phyloP scores from a whole-genome alignment of 768 basidiomycete species.

The Naganishia vishniacii region DNA sequence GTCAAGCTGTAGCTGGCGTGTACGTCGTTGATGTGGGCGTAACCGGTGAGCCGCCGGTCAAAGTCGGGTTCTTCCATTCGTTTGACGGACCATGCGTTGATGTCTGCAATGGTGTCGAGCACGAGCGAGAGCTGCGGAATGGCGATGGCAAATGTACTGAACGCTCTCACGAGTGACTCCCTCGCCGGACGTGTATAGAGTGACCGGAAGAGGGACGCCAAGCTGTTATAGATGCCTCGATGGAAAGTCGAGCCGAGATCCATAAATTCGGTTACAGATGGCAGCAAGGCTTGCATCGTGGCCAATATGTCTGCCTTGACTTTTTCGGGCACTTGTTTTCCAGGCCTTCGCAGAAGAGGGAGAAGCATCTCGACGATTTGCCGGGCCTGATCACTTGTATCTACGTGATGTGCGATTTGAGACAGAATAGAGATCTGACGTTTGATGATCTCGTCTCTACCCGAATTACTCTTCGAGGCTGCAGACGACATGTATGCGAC shows the following conservation, averaged over 20 bases:
- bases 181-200: conserved; percentile 68
- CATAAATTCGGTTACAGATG: conserved; percentile 54
- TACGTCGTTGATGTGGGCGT: conserved; percentile 5
- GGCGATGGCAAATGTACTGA: conserved; percentile 55
- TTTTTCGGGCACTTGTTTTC: conserved; percentile 73
- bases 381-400: conserved; percentile 65
- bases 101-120: conserved; percentile 57
- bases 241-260: conserved; percentile 41
- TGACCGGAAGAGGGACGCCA: conserved; percentile 71
- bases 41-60: conserved; percentile 61
- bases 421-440: conserved; percentile 79
- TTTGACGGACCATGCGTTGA: conserved; percentile 80
- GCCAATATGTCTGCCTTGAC: conserved; percentile 74
- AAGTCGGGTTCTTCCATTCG: conserved; percentile 90
- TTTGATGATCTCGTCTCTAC: conserved; percentile 58
- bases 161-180: conserved; percentile 62
- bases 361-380: conserved; percentile 66
- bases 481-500: conserved; percentile 63
- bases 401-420: conserved; percentile 66
- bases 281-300: conserved; percentile 60
- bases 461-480: conserved; percentile 48
- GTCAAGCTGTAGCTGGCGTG: background rate
- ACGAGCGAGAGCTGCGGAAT: conserved; percentile 54
- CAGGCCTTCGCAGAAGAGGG: conserved; percentile 72
- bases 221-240: conserved; percentile 48